These are phyloP conservation scores for Chalara sp. DNA, from an alignment of 2,329 filamentous ascomycete species.

Conservation along the genomic window DNA sequence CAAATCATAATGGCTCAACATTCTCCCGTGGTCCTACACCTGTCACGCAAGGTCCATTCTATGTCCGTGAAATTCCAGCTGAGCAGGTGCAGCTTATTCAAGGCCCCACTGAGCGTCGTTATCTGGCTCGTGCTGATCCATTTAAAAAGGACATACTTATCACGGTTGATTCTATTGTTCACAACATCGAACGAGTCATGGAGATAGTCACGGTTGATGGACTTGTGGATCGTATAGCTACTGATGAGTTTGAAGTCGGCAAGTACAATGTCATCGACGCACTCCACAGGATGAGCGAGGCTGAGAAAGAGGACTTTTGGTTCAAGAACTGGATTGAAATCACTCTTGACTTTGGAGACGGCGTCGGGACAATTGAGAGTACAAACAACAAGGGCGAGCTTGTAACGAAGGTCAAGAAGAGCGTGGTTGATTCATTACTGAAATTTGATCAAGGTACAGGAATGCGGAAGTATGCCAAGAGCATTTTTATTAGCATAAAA, in stretches of 20 bases:
- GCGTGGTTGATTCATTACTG: slow-evolving; percentile 9
- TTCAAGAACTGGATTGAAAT: slow-evolving; percentile 13
- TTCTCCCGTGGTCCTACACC: too few species aligned
- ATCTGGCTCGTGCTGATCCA: slow-evolving; percentile 7
- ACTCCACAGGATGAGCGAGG: background rate
- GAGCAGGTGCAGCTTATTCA: background rate
- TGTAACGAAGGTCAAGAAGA: background rate
- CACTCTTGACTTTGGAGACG: slow-evolving; percentile 6
- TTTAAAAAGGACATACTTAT: slow-evolving; percentile 15
- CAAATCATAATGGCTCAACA: too few species aligned
- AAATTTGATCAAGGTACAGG: slow-evolving; percentile 9
- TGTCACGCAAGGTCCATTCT: too few species aligned
- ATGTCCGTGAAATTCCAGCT: too few species aligned
- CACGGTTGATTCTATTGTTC: slow-evolving; percentile 4
- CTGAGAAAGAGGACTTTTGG: slow-evolving; percentile 11
- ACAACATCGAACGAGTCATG: slow-evolving; percentile 8
- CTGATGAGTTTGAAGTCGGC: background rate
- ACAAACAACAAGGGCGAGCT: background rate
- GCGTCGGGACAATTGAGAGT: background rate
- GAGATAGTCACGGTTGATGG: slow-evolving; percentile 7
- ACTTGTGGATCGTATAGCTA: slow-evolving; percentile 1
- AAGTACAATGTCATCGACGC: background rate
- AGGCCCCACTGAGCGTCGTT: background rate
- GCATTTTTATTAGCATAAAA: slow-evolving; percentile 11
- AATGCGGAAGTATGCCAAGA: slow-evolving; percentile 5